Conservation (phyloP, 768 basidiomycete genomes). For the Tricholomella constricta region DNA sequence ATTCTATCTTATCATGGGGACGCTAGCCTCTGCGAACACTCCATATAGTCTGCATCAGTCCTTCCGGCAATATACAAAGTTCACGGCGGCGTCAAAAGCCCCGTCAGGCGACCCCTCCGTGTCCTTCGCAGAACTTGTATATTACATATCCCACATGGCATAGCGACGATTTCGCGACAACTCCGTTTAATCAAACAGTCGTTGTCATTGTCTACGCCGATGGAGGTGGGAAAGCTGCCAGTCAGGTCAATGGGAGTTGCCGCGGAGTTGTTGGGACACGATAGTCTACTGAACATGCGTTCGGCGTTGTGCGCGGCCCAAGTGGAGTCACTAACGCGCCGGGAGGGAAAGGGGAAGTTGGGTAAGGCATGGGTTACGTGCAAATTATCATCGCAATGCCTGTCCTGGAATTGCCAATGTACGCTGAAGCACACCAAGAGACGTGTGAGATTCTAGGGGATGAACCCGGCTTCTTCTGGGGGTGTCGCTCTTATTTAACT, state of each 20-base stretch:
- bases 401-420: too few relatives aligned
- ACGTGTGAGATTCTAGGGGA: too few relatives aligned
- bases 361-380: too few relatives aligned
- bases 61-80: neutral
- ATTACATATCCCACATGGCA: neutral
- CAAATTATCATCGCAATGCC: too few relatives aligned
- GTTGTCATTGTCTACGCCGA: neutral
- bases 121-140: slow-evolving; percentile 7
- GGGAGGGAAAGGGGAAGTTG: too few relatives aligned
- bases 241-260: slow-evolving; percentile 1
- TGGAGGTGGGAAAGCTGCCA: slow-evolving; percentile 6
- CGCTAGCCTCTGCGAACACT: neutral
- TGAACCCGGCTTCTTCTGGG: too few relatives aligned
- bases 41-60: neutral
- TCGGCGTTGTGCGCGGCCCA: slow-evolving; percentile 3
- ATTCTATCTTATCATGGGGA: neutral
- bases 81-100: neutral
- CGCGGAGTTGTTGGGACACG: neutral
- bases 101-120: slow-evolving; percentile 15
- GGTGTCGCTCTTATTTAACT: neutral
- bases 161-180: neutral
- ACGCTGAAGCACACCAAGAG: too few relatives aligned
- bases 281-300: neutral
- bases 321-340: neutral
- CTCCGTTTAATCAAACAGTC: neutral